phyloP scores from a whole-genome alignment of 2,329 filamentous ascomycete genomes.

The Paecilomyces fulvus region DNA sequence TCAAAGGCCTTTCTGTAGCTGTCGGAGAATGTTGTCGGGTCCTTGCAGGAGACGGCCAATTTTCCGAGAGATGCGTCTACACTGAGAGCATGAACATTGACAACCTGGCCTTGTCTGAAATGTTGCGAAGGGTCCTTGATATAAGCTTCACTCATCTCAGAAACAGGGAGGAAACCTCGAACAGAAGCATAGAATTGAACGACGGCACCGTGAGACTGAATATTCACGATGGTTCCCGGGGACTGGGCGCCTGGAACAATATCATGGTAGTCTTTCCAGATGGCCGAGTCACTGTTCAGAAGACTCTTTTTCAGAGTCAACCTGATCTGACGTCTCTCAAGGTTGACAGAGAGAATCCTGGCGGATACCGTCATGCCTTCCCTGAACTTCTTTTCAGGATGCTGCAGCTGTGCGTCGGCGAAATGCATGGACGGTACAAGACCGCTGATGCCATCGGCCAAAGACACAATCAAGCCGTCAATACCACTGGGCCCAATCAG shows the following conservation, averaged over 20 bases:
- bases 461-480: constrained; percentile 68
- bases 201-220: constrained; percentile 69
- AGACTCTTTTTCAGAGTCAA: constrained; percentile 92
- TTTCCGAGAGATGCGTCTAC: constrained; percentile 63
- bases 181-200: constrained; percentile 86
- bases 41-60: constrained; percentile 87
- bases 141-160: constrained; percentile 96
- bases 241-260: constrained; percentile 67
- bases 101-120: constrained; percentile 82
- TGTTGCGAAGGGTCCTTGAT: constrained; percentile 84
- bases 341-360: constrained; percentile 72
- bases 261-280: constrained; percentile 69
- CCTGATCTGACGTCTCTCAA: constrained; percentile 66
- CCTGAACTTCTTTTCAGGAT: constrained; percentile 93
- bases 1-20: constrained; percentile 67
- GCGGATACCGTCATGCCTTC: constrained; percentile 78
- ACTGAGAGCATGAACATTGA: constrained; percentile 79
- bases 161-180: constrained; percentile 79
- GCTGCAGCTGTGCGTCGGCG: constrained; percentile 76
- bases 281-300: constrained; percentile 76
- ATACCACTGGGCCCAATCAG: constrained; percentile 71
- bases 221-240: constrained; percentile 77
- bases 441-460: constrained; percentile 82
- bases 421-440: constrained; percentile 82
- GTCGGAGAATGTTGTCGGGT: constrained; percentile 68